Percentiles rank a stretch among this genome's conserved stretches.
Evolutionary conservation across 768 basidiomycete species (phyloP).

Genomic region (Suillus subaureus): DNA sequence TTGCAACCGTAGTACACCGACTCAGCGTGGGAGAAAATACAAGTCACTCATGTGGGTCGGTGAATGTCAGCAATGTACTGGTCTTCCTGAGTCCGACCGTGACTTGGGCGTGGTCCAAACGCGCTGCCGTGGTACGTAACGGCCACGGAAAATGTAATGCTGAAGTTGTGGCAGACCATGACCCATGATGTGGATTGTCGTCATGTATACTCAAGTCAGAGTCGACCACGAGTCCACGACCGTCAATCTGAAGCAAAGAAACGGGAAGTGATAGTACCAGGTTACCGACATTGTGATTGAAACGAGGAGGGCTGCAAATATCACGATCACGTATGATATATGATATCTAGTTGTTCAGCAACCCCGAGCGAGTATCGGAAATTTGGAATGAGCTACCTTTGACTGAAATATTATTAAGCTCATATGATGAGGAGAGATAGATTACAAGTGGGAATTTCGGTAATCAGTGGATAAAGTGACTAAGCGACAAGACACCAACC

Average conservation of each 20-base stretch:
- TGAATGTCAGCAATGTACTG: neutral
- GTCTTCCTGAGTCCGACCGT: neutral
- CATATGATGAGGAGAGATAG: no score
- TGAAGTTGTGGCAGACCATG: neutral
- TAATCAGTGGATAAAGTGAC: no score
- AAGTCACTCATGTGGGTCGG: neutral
- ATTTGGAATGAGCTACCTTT: no score
- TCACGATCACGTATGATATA: neutral
- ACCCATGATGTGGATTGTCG: neutral
- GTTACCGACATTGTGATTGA: neutral
- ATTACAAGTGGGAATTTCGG: no score
- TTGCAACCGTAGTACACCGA: neutral
- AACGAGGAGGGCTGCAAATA: neutral
- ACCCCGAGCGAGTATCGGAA: neutral
- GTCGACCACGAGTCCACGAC: no score
- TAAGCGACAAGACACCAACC: neutral
- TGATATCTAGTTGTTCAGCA: neutral
- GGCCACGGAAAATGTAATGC: neutral
- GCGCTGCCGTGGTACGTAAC: neutral
- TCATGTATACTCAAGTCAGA: neutral
- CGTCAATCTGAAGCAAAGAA: neutral
- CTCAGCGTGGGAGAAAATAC: neutral
- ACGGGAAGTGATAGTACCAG: neutral
- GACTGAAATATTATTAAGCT: neutral
- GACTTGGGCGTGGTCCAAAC: neutral